Percentiles rank a stretch among this genome's conserved stretches.
phyloP scores from a whole-genome alignment of 257 asterid genomes.

The Avicennia marina region DNA sequence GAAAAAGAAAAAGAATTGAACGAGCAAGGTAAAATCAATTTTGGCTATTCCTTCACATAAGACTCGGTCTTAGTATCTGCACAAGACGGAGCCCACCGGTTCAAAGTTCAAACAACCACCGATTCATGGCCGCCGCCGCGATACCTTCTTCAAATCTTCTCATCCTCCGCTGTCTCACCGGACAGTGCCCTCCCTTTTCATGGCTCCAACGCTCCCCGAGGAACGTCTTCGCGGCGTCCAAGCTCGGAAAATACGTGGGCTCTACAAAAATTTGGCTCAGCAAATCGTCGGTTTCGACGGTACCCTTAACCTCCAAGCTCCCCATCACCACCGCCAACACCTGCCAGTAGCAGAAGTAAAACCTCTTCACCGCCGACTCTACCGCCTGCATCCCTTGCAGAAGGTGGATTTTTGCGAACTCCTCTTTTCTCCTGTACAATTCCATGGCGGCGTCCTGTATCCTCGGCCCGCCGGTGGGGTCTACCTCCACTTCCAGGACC shows the following conservation, averaged over 20 bases:
- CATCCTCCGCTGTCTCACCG: too few relatives aligned
- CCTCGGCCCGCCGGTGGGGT: slow-evolving; percentile 88
- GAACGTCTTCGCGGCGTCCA: slow-evolving; percentile 94
- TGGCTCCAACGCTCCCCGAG: slow-evolving; percentile 69
- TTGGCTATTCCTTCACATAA: too few relatives aligned
- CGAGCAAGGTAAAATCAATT: too few relatives aligned
- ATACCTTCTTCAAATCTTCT: too few relatives aligned
- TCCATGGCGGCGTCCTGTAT: slow-evolving; percentile 91
- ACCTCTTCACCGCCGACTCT: slow-evolving; percentile 75
- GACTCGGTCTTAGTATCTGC: too few relatives aligned
- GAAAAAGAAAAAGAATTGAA: too few relatives aligned
- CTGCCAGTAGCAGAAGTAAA: slow-evolving; percentile 74
- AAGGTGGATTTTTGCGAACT: slow-evolving; percentile 49
- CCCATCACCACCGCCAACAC: slow-evolving; percentile 70
- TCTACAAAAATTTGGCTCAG: slow-evolving; percentile 66
- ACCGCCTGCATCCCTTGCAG: slow-evolving; percentile 89
- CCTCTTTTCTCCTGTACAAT: slow-evolving; percentile 42
- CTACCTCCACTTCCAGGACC: slow-evolving; percentile 75
- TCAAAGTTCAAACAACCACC: too few relatives aligned
- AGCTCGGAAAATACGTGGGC: slow-evolving; percentile 88
- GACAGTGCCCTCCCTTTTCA: not conserved
- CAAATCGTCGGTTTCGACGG: slow-evolving; percentile 41
- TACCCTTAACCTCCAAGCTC: slow-evolving; percentile 69
- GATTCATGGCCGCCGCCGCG: too few relatives aligned
- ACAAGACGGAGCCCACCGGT: too few relatives aligned